phyloP scores from a whole-genome alignment of 768 basidiomycete species.

The Mrakia gelida region DNA sequence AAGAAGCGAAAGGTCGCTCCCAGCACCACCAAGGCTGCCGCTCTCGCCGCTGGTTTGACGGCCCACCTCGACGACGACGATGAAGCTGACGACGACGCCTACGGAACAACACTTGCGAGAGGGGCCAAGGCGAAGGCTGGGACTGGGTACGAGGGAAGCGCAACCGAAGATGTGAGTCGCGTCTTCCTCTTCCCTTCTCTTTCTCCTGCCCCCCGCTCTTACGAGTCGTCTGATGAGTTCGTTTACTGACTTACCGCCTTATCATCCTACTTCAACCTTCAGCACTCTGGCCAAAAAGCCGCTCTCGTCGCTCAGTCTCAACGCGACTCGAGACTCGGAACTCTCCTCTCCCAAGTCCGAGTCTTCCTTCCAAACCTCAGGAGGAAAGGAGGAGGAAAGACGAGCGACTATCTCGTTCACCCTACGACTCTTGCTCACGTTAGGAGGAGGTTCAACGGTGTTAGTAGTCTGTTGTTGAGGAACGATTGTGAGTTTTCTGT shows the following conservation, averaged over 20 bases:
- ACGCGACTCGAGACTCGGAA: slow-evolving; percentile 70
- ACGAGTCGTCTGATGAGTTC: not conserved
- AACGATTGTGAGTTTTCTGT: slow-evolving; percentile 28
- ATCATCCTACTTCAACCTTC: not conserved
- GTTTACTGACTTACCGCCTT: no score
- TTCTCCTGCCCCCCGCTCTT: not conserved
- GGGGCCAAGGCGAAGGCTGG: slow-evolving; percentile 71
- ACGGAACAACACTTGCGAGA: slow-evolving; percentile 47
- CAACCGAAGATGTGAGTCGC: slow-evolving; percentile 72
- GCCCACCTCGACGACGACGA: slow-evolving; percentile 39
- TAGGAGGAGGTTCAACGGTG: slow-evolving; percentile 72
- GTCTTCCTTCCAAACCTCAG: slow-evolving; percentile 76
- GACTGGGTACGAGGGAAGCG: slow-evolving; percentile 63
- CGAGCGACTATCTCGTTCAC: slow-evolving; percentile 77
- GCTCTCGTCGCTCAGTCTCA: slow-evolving; percentile 66
- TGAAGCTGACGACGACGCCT: slow-evolving; percentile 56
- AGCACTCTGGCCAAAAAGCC: slow-evolving; percentile 77
- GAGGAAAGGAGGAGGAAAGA: slow-evolving; percentile 66
- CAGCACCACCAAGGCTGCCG: not conserved
- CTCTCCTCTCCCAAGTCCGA: slow-evolving; percentile 66
- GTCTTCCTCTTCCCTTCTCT: not conserved
- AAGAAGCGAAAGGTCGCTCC: slow-evolving; percentile 35
- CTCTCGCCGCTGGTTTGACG: not conserved
- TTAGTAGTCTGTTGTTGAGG: slow-evolving; percentile 16
- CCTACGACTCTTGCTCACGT: slow-evolving; percentile 89